Base-by-base conservation (phyloP, 768 basidiomycete genomes). In the Pulveroboletus sp. region DNA sequence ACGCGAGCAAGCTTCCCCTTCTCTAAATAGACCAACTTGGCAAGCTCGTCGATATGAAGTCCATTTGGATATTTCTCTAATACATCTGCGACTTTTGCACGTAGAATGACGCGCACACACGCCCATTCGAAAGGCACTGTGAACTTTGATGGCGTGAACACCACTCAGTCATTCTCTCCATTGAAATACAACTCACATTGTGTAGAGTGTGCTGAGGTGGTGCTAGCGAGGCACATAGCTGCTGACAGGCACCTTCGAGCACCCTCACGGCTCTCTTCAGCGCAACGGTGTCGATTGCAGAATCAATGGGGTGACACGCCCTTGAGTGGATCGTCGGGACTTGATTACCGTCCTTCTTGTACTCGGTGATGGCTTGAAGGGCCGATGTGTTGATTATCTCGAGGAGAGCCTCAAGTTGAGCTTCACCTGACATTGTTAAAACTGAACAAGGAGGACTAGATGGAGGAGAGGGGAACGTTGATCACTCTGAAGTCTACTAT, bases 371-470 rank as follows among this genome's bases (percentile, higher is more conserved):
- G 10, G 58, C 58, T 43, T 62, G 56, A 9, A 55, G 61, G 17
- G 67, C 59, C 10, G 70, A 58, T 1, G 54, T 49, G 32, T 60
- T 64, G 54, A 70, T 66, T 17, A 70, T 65, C 8, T 55, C 57
- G 37, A 71, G 60, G 40, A 70, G 60, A 1, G 60, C 59, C 45
- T 59, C 54, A 30, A 71, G 58, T 17, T 70, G 62, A n/a, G 55
- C 54, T 53, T 62, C 63, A 11, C 41, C 55, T 17, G 60, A 62
- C 59, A 62, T 61, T 3, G 36, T 42, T 38, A 17, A 13, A 37
- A n/a, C 3, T 15, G 15, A 32, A 27, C 17, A 26, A 30, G 8
- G 2, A 24, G 33, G 3, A 17, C n/a, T n/a, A n/a, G n/a, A n/a
- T n/a, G n/a, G n/a, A n/a, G n/a, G 36, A 37, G 36, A 15, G 41